Conservation (phyloP, 2,329 filamentous ascomycete species). For the Alternaria sp. region DNA sequence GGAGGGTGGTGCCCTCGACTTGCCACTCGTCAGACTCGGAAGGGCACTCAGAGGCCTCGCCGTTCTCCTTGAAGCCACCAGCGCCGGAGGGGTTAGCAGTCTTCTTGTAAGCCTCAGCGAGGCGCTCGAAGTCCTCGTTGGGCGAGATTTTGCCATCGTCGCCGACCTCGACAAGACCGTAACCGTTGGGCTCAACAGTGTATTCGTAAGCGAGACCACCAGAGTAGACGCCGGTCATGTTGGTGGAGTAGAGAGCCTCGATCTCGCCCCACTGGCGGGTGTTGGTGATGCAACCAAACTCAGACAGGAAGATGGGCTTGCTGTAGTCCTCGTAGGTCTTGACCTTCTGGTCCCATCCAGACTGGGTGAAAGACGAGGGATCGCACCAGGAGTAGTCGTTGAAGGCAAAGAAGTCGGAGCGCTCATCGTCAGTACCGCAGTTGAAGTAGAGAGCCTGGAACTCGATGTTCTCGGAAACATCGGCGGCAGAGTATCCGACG, state of each 20-base stretch:
- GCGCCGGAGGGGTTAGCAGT: constrained; percentile 61
- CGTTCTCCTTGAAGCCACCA: constrained; percentile 64
- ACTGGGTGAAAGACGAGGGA: constrained; percentile 66
- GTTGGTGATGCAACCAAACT: constrained; percentile 89
- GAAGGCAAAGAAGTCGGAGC: constrained; percentile 87
- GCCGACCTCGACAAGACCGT: constrained; percentile 75
- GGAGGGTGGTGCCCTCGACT: constrained; percentile 58
- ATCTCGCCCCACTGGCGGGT: constrained; percentile 83
- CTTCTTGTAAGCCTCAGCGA: constrained; percentile 58
- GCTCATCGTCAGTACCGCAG: constrained; percentile 83
- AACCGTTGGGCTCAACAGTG: constrained; percentile 69
- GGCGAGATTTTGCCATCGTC: constrained; percentile 61
- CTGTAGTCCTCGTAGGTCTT: constrained; percentile 46
- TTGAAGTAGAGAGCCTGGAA: constrained; percentile 92
- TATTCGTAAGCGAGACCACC: constrained; percentile 97
- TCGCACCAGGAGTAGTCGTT: constrained; percentile 83
- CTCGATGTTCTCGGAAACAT: constrained; percentile 83
- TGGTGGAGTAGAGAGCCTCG: constrained; percentile 73
- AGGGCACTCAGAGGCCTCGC: constrained; percentile 62
- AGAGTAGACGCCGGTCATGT: constrained; percentile 92
- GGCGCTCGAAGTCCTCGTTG: constrained; percentile 67
- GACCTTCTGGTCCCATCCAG: constrained; percentile 72
- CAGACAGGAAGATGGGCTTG: constrained; percentile 78
- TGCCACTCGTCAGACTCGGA: constrained; percentile 62
- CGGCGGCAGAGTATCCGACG: constrained; percentile 83